Percentiles rank a stretch among this genome's conserved stretches.
phyloP scores from a whole-genome alignment of 768 basidiomycete species.

The Clitopilus hobsonii region DNA sequence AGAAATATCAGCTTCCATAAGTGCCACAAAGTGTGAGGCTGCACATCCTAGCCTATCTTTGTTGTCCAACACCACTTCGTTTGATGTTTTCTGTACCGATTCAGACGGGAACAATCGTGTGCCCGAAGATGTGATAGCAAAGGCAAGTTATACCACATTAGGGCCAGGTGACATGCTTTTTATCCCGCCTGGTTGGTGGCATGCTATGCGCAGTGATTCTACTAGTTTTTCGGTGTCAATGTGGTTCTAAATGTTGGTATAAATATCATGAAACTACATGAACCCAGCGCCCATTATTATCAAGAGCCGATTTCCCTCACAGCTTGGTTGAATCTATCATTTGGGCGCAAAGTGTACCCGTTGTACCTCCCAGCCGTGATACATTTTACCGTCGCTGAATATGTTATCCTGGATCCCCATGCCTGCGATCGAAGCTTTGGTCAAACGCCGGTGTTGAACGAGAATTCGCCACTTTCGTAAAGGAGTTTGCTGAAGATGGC shows the following conservation, averaged over 20 bases:
- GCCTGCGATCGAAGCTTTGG: neutral
- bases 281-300: neutral
- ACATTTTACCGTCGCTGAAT: neutral
- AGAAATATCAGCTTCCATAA: constrained; percentile 40
- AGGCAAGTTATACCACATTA: constrained; percentile 59
- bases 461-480: neutral
- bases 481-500: neutral
- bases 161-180: constrained; percentile 83
- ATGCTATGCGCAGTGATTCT: constrained; percentile 81
- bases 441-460: neutral
- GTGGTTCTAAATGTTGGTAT: constrained; percentile 63
- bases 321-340: neutral
- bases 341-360: neutral
- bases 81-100: constrained; percentile 66
- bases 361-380: neutral
- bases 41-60: neutral
- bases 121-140: constrained; percentile 50
- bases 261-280: neutral
- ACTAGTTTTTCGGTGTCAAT: constrained; percentile 86
- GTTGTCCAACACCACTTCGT: constrained; percentile 77
- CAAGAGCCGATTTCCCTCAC: neutral
- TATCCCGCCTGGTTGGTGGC: constrained; percentile 95
- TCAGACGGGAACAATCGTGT: constrained; percentile 3
- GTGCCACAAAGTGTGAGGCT: neutral
- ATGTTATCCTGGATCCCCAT: neutral